Evolutionary conservation across 352 stramenopile species (phyloP), one percentile per base, ranked within the genome.

Genomic region (Pythium coloratum): DNA sequence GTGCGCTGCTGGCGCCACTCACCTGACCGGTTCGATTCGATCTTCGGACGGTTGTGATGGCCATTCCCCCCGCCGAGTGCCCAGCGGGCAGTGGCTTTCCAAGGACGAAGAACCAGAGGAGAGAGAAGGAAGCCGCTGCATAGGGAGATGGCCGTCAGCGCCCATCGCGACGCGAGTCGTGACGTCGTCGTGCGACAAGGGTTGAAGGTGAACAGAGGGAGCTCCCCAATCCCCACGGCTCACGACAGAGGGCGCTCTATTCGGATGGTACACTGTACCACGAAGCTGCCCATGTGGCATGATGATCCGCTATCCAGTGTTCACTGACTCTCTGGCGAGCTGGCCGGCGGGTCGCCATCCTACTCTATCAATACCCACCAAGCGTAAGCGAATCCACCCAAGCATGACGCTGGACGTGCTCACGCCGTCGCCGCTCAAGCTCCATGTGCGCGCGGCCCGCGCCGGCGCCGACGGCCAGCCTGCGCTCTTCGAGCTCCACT

Each of bases 351-450:
- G 36, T 42, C 36, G 36, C 36, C 46, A 54, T 54, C 6, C n/a
- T 4, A 16, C 24, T 40, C 6, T 24, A 24, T 24, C 20, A 24
- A 24, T 24, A 0, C 0, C 20, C 20, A 24, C 20, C 20, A 33
- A 5, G 13, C 14, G 18, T 18, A 33, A 6, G 30, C 28, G 26
- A 57, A 28, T 24, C 44, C 14, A 50, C 47, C 40, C 28, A 14
- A 53, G 4, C 42, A 66, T 67, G 67, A 59, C 61, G 61, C 55
- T 73, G 33, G 67, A 73, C 62, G 67, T 73, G 33, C 67, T 73
- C 67, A 59, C 34, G 49, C 67, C 67, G 57, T 67, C 60, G 60
- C 67, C 67, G 49, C 67, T 73, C 36, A 69, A 69, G 55, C 67
- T 73, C 36, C 61, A 63, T 42, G 61, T 73, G 56, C 67, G 67